Evolutionary conservation across 2,329 filamentous ascomycete genomes (phyloP).

Genomic region (Talaromyces sp.): DNA sequence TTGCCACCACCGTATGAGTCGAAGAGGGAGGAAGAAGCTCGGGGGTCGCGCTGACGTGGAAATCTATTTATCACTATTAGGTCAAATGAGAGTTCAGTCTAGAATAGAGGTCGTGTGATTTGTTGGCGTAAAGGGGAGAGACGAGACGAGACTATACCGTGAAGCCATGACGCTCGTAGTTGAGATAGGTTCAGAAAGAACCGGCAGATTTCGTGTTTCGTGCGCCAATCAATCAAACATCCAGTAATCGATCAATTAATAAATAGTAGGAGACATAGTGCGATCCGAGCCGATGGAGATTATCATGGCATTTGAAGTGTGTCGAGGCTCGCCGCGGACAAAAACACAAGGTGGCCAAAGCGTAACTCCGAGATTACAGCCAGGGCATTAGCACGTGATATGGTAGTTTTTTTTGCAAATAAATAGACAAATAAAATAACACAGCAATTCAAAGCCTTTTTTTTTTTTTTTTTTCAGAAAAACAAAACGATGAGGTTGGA

Average conservation of each 20-base stretch:
- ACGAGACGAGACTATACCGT: slow-evolving; percentile 30
- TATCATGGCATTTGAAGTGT: slow-evolving; percentile 1
- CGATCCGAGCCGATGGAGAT: slow-evolving; percentile 1
- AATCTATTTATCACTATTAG: slow-evolving; percentile 55
- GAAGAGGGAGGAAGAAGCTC: slow-evolving; percentile 71
- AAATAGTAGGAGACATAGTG: slow-evolving; percentile 12
- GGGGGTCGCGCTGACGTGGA: slow-evolving; percentile 66
- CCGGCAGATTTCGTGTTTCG: neutral
- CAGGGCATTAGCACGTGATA: slow-evolving; percentile 23
- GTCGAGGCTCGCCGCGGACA: slow-evolving; percentile 22
- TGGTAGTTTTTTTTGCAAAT: slow-evolving; percentile 7
- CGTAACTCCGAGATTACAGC: slow-evolving; percentile 9
- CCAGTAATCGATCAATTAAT: slow-evolving; percentile 4
- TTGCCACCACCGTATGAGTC: slow-evolving; percentile 67
- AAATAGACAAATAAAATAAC: neutral
- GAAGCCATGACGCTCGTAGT: slow-evolving; percentile 34
- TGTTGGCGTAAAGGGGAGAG: slow-evolving; percentile 8
- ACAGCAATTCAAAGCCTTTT: neutral
- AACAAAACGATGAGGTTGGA: neutral
- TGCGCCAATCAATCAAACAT: neutral
- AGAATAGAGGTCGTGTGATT: neutral
- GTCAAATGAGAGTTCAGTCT: neutral
- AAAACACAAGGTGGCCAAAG: slow-evolving; percentile 29
- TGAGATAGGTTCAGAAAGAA: neutral
- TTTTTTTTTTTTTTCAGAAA: too few species aligned